Percentiles rank a stretch among this genome's conserved stretches.
These are phyloP conservation scores for Mortierella sp. DNA, from an alignment of 371 early-diverging fungal species.

Conservation along the genomic window DNA sequence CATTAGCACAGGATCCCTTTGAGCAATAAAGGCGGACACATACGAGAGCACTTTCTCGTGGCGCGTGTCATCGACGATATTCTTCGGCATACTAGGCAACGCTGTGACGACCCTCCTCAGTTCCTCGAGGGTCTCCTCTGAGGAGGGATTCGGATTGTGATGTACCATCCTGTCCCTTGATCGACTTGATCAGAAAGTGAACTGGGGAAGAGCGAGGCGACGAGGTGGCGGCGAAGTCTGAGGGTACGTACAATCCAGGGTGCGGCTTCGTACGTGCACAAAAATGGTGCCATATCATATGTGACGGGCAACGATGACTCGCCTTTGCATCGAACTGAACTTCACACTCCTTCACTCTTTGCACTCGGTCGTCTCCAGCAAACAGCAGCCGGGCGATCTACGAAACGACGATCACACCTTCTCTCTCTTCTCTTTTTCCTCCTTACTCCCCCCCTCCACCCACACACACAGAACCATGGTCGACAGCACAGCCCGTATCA, in stretches of 20 bases:
- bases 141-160: slow-evolving; percentile 15
- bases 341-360: background rate
- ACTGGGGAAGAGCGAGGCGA: background rate
- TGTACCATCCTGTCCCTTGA: slow-evolving; percentile 14
- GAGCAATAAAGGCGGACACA: slow-evolving; percentile 57
- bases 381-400: background rate
- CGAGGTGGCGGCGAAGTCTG: background rate
- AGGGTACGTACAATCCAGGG: no score
- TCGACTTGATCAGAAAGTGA: background rate
- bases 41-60: slow-evolving; percentile 70
- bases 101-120: slow-evolving; percentile 58
- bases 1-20: slow-evolving; percentile 35
- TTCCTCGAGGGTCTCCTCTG: slow-evolving; percentile 41
- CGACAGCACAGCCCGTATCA: slow-evolving; percentile 57
- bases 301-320: background rate
- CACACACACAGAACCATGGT: slow-evolving; percentile 15
- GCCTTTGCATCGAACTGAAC: background rate
- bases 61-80: slow-evolving; percentile 68
- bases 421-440: background rate
- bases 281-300: background rate
- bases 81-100: slow-evolving; percentile 63
- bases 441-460: background rate
- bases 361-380: background rate
- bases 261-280: background rate
- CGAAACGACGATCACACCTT: background rate